Base-by-base conservation (phyloP, 2,329 filamentous ascomycete genomes). In the Cladophialophora exuberans region DNA sequence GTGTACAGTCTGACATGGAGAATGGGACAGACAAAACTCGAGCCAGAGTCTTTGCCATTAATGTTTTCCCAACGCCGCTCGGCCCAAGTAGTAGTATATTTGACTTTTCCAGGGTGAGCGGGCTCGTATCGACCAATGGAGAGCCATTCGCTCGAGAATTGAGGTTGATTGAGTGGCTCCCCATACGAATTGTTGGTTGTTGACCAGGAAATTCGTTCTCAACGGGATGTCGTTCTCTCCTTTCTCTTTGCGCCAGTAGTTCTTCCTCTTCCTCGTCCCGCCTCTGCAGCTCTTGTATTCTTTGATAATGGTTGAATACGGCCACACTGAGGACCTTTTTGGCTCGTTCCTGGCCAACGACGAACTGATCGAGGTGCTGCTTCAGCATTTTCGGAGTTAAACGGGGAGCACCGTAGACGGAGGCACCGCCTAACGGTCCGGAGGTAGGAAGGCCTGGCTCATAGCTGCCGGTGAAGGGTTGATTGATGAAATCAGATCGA, bases 271-370 rank as follows among this genome's bases (percentile, higher is more conserved):
- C 91, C 51, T 92, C 85, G 62, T 94, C 84, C 56, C 87, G 84
- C 44, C 90, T 80, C 66, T 90, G 82, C 20, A 87, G 67, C 71
- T 88, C 85, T 65, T 92, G 86, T 56, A 96, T 83, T 42, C 89
- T 84, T 72, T 97, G 90, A 69, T 97, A 97, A 70, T 99, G 94
- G 68, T 97, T 97, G 76, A 96, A 97, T 23, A 99, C 89, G 5
- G 93, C 91, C 3, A 93, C 87, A 61, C 90, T 94, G 61, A 97
- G 85, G 11, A 92, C 89, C 72, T 96, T 95, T 79, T 99, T 79
- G 23, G 94, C 91, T 56, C 90, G 85, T 63, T 97, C 90, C 72
- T 99, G 94, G 35, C 93, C 94, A 3, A 99, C 93, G 1, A 99
- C 93, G 70, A 95, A 99, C 68, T 94, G 89, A 70, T 99, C 94